Conservation (phyloP, 1,284 basidiomycete genomes). For the Limonomyces culmigenus region DNA sequence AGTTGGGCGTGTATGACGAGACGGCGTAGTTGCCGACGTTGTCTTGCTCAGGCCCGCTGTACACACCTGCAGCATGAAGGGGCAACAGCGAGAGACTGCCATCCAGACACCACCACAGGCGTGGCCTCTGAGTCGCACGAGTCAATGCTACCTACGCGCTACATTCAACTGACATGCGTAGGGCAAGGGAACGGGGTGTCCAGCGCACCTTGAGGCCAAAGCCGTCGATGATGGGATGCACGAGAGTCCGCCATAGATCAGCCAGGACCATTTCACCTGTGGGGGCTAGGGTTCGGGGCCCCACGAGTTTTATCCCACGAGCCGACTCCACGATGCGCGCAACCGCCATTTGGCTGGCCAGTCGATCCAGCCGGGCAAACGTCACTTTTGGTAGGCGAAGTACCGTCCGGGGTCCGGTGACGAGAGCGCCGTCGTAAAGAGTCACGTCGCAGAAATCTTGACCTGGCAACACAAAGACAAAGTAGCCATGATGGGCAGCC, state of each 20-base stretch:
- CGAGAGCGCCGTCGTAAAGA: too few species aligned
- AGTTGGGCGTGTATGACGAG: constrained; percentile 12
- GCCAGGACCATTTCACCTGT: too few species aligned
- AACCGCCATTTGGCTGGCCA: too few species aligned
- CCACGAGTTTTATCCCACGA: too few species aligned
- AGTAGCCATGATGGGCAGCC: too few species aligned
- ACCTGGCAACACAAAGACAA: too few species aligned
- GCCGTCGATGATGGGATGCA: background rate
- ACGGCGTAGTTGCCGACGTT: constrained; percentile 8
- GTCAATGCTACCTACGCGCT: background rate
- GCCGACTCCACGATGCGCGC: too few species aligned
- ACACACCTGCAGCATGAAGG: constrained; percentile 11
- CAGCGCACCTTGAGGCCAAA: background rate
- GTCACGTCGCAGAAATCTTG: too few species aligned
- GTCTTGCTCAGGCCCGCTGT: constrained; percentile 2
- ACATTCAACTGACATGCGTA: background rate
- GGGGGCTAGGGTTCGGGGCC: too few species aligned
- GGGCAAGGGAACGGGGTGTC: background rate
- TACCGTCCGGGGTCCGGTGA: too few species aligned
- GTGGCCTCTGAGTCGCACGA: constrained; percentile 2
- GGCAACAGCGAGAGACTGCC: constrained; percentile 11
- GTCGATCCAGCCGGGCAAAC: too few species aligned
- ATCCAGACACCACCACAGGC: constrained; percentile 11
- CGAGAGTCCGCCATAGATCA: background rate
- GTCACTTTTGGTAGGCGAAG: too few species aligned